Conservation (phyloP, 371 early-diverging fungal genomes). For the Haplosporangium sp. region DNA sequence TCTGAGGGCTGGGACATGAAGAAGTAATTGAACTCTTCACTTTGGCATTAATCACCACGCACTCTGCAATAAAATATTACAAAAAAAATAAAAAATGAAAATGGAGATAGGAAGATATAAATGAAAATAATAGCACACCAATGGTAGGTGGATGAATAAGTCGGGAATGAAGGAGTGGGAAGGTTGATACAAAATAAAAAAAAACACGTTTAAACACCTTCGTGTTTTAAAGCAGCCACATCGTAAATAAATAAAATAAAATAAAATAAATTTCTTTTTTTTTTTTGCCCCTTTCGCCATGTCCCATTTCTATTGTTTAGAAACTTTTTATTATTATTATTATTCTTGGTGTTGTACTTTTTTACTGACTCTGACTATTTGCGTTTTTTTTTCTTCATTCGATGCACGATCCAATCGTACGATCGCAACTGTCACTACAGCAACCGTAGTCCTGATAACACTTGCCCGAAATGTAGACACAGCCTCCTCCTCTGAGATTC, state of each 20-base stretch:
- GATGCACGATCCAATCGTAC: constrained; percentile 19
- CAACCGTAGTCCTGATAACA: constrained; percentile 28
- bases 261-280: too few relatives aligned
- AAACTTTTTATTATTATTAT: too few relatives aligned
- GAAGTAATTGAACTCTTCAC: constrained; percentile 10
- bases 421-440: constrained; percentile 25
- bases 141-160: neutral
- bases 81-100: neutral
- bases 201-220: neutral
- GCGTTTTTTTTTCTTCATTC: neutral
- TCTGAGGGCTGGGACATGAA: constrained; percentile 31
- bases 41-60: constrained; percentile 3
- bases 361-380: neutral
- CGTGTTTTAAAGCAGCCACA: neutral
- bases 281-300: too few relatives aligned
- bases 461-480: constrained; percentile 13
- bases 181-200: neutral
- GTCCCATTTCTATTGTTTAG: too few relatives aligned
- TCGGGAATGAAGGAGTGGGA: neutral
- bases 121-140: neutral
- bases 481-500: neutral
- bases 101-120: neutral
- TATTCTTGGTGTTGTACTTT: too few relatives aligned
- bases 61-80: too few relatives aligned
- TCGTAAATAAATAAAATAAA: too few relatives aligned